These are phyloP conservation scores for Ensete ventricosum DNA, from an alignment of 176 grass and related monocot genomes.

Conservation along the genomic window DNA sequence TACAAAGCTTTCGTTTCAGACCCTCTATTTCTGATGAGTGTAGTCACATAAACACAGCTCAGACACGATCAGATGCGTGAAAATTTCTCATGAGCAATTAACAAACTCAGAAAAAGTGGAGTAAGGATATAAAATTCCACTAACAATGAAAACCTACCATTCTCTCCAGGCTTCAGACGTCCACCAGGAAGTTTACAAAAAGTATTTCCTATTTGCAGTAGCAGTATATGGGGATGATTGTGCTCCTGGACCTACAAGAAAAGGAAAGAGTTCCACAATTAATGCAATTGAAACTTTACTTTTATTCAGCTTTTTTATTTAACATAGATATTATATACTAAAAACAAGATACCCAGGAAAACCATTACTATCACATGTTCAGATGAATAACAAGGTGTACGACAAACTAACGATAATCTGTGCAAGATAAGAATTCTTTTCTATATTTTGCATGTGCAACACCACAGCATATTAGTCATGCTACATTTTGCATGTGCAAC, in stretches of 20 bases:
- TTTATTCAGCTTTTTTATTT: neutral
- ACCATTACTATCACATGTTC: no score
- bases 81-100: neutral
- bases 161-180: constrained; percentile 94
- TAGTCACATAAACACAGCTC: neutral
- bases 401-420: no score
- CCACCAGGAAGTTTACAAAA: constrained; percentile 99
- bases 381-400: no score
- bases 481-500: no score
- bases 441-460: no score
- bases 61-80: neutral
- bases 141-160: constrained; percentile 31
- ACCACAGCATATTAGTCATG: no score
- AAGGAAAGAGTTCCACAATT: no score
- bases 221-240: constrained; percentile 87
- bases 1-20: constrained; percentile 86
- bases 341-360: no score
- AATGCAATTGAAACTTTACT: neutral
- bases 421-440: no score
- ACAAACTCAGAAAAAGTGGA: no score
- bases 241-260: constrained; percentile 84
- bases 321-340: neutral
- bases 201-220: constrained; percentile 95
- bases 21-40: constrained; percentile 75
- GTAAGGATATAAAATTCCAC: neutral